Percentiles rank a stretch among this genome's conserved stretches.
These are phyloP conservation scores for Aureoboletus auriporus DNA, from an alignment of 768 basidiomycete species.

Conservation along the genomic window DNA sequence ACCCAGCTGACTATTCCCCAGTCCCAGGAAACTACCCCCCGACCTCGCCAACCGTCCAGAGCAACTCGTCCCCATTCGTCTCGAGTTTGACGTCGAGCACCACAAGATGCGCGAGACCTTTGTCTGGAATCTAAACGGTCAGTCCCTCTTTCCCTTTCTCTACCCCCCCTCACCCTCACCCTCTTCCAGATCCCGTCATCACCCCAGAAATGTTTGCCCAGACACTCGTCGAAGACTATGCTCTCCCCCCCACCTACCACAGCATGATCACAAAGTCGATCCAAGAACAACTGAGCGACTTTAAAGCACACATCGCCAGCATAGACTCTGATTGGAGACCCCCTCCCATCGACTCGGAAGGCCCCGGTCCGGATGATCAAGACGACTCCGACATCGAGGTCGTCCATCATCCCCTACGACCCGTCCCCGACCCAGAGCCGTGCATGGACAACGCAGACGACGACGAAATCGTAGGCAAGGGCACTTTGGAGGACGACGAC, in stretches of 20 bases:
- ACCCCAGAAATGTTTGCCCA: constrained; percentile 90
- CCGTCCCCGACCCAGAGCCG: constrained; percentile 10
- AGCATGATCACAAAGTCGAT: constrained; percentile 74
- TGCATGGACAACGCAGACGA: constrained; percentile 23
- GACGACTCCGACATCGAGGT: constrained; percentile 28
- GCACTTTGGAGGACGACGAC: constrained; percentile 47
- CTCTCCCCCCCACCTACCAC: constrained; percentile 62
- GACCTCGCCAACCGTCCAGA: constrained; percentile 66
- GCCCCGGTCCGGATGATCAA: constrained; percentile 21
- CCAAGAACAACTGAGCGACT: constrained; percentile 84
- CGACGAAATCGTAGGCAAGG: constrained; percentile 25
- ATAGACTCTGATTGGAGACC: constrained; percentile 44
- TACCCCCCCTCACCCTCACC: neutral
- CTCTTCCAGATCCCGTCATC: constrained; percentile 69
- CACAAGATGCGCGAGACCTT: constrained; percentile 95
- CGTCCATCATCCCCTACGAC: constrained; percentile 11
- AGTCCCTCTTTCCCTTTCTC: constrained; percentile 19
- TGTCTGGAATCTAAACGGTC: constrained; percentile 94
- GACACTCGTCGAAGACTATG: constrained; percentile 87
- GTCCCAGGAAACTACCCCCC: constrained; percentile 56
- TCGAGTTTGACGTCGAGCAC: constrained; percentile 95
- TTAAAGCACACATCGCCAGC: constrained; percentile 58
- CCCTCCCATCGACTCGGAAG: constrained; percentile 23
- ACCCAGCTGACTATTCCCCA: constrained; percentile 20
- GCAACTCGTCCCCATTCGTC: constrained; percentile 87